phyloP scores from a whole-genome alignment of 306 rosid species.

The Medicago arabica region DNA sequence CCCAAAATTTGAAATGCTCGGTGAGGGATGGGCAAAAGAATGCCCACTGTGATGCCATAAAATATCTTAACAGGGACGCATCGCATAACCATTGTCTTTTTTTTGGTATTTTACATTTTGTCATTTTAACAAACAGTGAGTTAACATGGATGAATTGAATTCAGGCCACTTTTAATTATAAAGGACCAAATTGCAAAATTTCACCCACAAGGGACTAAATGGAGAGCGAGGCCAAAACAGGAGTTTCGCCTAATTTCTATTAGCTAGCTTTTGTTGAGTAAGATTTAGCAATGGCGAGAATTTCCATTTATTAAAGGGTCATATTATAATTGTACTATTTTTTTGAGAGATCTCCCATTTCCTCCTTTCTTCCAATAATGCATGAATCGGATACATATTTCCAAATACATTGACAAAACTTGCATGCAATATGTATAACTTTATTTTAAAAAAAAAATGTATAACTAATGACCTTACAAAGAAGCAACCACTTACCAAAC shows the following conservation, averaged over 20 bases:
- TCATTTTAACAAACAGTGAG: not conserved
- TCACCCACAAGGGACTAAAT: not conserved
- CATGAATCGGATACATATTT: constrained; percentile 4
- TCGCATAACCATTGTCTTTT: not conserved
- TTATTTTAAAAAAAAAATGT: too few species aligned
- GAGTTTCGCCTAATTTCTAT: not conserved
- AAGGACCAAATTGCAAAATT: constrained; percentile 7
- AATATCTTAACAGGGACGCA: not conserved
- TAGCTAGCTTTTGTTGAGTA: not conserved
- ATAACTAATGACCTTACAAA: constrained; percentile 17
- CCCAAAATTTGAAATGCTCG: not conserved
- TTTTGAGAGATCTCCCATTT: not conserved
- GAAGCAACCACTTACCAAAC: constrained; percentile 66
- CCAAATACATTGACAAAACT: not conserved
- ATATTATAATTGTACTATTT: not conserved
- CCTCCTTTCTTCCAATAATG: not conserved
- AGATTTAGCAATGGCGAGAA: not conserved
- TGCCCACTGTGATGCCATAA: constrained; percentile 4
- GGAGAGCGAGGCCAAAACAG: not conserved
- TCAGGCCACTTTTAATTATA: not conserved
- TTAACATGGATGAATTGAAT: not conserved
- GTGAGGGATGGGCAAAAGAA: not conserved
- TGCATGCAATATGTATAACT: constrained; percentile 1
- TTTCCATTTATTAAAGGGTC: not conserved
- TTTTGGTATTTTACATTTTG: too few species aligned